phyloP scores from a whole-genome alignment of 2,329 filamentous ascomycete species.

The Trichoderma koningii region DNA sequence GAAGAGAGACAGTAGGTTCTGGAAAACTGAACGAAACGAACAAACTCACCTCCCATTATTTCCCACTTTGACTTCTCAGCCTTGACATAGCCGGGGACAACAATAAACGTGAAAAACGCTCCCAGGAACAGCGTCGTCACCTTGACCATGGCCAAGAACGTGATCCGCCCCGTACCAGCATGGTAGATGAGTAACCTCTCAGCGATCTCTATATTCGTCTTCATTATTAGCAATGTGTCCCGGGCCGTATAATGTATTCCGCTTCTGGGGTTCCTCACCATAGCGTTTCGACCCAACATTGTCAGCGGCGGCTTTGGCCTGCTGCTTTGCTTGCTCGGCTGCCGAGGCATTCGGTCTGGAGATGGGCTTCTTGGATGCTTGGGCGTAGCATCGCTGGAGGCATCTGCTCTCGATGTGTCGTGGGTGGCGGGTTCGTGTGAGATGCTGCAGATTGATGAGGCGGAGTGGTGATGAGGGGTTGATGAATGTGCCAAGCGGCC shows the following conservation, averaged over 20 bases:
- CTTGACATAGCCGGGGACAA: conserved; percentile 60
- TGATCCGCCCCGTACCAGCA: conserved; percentile 66
- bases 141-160: conserved; percentile 70
- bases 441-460: not conserved
- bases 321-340: conserved; percentile 35
- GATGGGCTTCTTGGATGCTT: conserved; percentile 20
- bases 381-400: conserved; percentile 36
- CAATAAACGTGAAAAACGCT: conserved; percentile 64
- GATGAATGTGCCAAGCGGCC: not conserved
- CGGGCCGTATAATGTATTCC: too few species aligned
- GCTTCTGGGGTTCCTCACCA: conserved; percentile 27
- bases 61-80: conserved; percentile 43
- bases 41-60: conserved; percentile 43
- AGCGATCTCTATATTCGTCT: conserved; percentile 48
- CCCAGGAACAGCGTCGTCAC: conserved; percentile 71
- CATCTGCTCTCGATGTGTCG: conserved; percentile 31
- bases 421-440: not conserved
- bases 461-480: not conserved
- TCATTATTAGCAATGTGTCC: not conserved
- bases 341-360: conserved; percentile 26
- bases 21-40: not conserved
- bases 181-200: conserved; percentile 72
- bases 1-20: too few species aligned
- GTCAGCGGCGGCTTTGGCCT: conserved; percentile 35
- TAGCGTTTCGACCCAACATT: conserved; percentile 31